These are phyloP conservation scores for Fusarium napiforme DNA, from an alignment of 2,329 filamentous ascomycete genomes.

Conservation along the genomic window DNA sequence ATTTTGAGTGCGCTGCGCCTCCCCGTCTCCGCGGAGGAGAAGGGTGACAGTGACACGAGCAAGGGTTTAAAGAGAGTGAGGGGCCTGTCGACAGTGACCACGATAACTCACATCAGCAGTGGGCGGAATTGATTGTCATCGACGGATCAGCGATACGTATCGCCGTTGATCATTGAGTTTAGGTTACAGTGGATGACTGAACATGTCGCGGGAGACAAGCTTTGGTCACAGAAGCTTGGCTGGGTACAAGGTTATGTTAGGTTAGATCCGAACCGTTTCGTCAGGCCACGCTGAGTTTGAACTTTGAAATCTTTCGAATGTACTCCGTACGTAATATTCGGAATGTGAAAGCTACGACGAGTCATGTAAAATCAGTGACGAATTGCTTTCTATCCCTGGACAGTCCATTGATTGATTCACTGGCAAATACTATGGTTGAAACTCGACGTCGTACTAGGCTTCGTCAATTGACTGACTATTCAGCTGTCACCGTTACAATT, in stretches of 20 bases:
- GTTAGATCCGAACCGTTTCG: constrained; percentile 13
- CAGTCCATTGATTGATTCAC: neutral
- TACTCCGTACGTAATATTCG: neutral
- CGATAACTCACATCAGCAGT: neutral
- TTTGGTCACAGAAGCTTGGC: constrained; percentile 21
- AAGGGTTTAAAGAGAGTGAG: neutral
- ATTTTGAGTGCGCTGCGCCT: constrained; percentile 2
- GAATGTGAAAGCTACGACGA: neutral
- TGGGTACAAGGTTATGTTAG: neutral
- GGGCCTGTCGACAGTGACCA: neutral
- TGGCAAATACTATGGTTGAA: neutral
- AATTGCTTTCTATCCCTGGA: neutral
- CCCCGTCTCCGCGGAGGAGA: neutral
- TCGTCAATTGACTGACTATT: neutral
- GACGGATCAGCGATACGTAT: constrained; percentile 14
- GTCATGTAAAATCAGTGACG: neutral
- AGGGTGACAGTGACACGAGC: neutral
- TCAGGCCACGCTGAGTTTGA: neutral
- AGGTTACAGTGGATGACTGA: constrained; percentile 4
- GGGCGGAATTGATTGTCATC: constrained; percentile 17
- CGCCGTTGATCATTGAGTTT: constrained; percentile 12
- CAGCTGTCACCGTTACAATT: neutral
- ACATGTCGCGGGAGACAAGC: constrained; percentile 16
- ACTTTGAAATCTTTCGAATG: neutral
- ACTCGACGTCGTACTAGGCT: neutral